phyloP scores from a whole-genome alignment of 257 asterid species.

The Plantago major region DNA sequence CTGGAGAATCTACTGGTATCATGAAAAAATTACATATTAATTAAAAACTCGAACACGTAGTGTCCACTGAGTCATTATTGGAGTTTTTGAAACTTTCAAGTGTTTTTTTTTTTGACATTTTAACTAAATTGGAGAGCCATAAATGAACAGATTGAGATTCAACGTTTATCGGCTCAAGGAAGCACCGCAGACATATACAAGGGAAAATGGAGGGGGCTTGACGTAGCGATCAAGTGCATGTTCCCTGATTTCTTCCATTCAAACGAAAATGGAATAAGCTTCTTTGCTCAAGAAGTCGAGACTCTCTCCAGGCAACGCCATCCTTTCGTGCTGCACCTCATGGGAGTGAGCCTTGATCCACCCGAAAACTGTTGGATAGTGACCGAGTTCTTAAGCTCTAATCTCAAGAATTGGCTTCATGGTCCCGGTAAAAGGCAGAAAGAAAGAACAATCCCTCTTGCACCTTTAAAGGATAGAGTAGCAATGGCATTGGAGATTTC shows the following conservation, averaged over 20 bases:
- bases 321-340: constrained; percentile 61
- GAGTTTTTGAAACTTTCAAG: too few relatives aligned
- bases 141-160: constrained; percentile 44
- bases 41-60: too few relatives aligned
- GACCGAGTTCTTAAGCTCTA: constrained; percentile 45
- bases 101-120: too few relatives aligned
- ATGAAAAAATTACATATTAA: too few relatives aligned
- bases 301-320: constrained; percentile 65
- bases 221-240: constrained; percentile 68
- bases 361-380: constrained; percentile 68
- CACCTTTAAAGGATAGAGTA: constrained; percentile 47
- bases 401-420: constrained; percentile 63
- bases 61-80: too few relatives aligned
- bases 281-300: constrained; percentile 73
- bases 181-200: constrained; percentile 63
- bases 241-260: constrained; percentile 59
- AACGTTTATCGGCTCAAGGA: constrained; percentile 55
- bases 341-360: constrained; percentile 68
- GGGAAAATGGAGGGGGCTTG: constrained; percentile 68
- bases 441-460: constrained; percentile 45
- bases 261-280: constrained; percentile 47
- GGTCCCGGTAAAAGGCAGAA: constrained; percentile 53
- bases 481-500: constrained; percentile 55
- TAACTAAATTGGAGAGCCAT: background rate
- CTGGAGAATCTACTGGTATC: background rate